phyloP scores from a whole-genome alignment of 2,329 filamentous ascomycete species.

The Pestalotiopsis sp. region DNA sequence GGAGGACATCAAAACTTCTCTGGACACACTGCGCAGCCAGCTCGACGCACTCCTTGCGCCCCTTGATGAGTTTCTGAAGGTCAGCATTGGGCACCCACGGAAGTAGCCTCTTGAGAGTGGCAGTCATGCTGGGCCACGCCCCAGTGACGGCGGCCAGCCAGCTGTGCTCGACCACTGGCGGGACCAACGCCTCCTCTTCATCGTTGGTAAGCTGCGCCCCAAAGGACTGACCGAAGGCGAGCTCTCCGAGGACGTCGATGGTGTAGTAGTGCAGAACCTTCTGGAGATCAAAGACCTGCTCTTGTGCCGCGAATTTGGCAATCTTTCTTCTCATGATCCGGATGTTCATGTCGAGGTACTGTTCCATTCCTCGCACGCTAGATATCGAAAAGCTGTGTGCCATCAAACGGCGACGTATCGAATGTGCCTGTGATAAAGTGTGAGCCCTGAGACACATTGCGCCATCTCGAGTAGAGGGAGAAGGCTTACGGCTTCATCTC shows the following conservation, averaged over 20 bases:
- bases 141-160: background rate
- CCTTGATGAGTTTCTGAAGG: background rate
- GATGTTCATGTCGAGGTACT: conserved; percentile 2
- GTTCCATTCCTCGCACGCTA: conserved; percentile 1
- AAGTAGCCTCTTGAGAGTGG: background rate
- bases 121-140: conserved; percentile 1
- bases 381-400: conserved; percentile 3
- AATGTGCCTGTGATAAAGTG: background rate
- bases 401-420: background rate
- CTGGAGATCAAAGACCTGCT: background rate
- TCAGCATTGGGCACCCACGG: background rate
- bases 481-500: background rate
- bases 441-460: background rate
- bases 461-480: background rate
- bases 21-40: background rate
- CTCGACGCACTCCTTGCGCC: background rate
- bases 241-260: conserved; percentile 3
- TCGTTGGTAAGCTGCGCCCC: background rate
- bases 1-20: background rate
- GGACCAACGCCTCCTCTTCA: background rate
- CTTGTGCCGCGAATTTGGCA: background rate
- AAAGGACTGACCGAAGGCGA: conserved; percentile 2
- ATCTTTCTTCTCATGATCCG: conserved; percentile 1
- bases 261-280: conserved; percentile 5
- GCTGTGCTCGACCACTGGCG: conserved; percentile 2